Conservation (phyloP, 2,329 filamentous ascomycete species). For the Didymella exigua region DNA sequence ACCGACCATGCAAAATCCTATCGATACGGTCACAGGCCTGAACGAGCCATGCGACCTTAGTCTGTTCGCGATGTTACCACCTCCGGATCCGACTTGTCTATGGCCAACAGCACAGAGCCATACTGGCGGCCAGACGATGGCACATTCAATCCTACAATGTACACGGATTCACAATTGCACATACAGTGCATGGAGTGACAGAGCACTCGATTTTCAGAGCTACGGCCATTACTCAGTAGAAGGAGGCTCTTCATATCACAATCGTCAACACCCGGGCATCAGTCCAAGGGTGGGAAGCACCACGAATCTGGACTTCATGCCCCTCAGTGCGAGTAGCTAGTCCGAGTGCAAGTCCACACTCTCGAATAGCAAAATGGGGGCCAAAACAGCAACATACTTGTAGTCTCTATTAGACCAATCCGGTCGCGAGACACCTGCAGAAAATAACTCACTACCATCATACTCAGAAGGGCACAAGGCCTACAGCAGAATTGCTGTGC, state of each 20-base stretch:
- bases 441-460: no score
- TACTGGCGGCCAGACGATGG: neutral
- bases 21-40: neutral
- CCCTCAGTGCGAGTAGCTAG: neutral
- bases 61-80: no score
- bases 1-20: neutral
- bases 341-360: neutral
- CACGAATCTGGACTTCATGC: constrained; percentile 10
- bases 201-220: neutral
- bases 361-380: no score
- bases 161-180: neutral
- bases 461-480: no score
- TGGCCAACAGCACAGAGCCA: constrained; percentile 2
- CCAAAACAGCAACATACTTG: no score
- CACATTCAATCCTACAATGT: neutral
- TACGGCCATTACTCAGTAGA: neutral
- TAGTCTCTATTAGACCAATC: no score
- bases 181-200: neutral
- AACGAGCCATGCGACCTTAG: neutral
- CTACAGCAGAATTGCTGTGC: no score
- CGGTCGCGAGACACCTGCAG: no score
- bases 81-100: neutral
- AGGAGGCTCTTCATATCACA: no score
- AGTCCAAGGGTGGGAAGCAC: neutral
- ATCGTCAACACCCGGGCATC: neutral